Conservation (phyloP, 2,329 filamentous ascomycete genomes). For the Venturia asperata region DNA sequence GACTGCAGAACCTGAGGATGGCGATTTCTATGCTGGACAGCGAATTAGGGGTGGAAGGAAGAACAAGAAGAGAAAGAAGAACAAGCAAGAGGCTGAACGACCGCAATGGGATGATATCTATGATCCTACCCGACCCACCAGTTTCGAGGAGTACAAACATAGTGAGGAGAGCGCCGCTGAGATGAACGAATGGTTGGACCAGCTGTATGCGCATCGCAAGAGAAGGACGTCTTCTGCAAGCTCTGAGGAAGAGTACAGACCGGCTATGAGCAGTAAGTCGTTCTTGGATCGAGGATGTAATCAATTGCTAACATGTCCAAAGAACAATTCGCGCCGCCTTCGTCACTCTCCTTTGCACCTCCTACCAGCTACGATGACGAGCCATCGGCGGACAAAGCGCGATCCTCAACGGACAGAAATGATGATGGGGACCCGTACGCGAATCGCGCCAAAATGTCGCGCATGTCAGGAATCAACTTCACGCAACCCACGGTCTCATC, state of each 20-base stretch:
- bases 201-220: slow-evolving; percentile 65
- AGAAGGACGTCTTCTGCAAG: slow-evolving; percentile 26
- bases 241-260: slow-evolving; percentile 17
- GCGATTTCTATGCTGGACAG: slow-evolving; percentile 51
- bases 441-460: slow-evolving; percentile 52
- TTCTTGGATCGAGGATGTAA: neutral
- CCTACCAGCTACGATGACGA: slow-evolving; percentile 36
- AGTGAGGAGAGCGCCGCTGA: slow-evolving; percentile 79
- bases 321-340: slow-evolving; percentile 47
- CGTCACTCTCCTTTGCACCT: slow-evolving; percentile 44
- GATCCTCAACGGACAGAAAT: slow-evolving; percentile 48
- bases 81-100: slow-evolving; percentile 45
- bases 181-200: slow-evolving; percentile 75
- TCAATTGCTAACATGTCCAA: slow-evolving; percentile 15
- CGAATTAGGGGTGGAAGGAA: slow-evolving; percentile 63
- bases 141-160: slow-evolving; percentile 73
- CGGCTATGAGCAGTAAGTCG: slow-evolving; percentile 21
- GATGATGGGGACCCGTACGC: slow-evolving; percentile 61
- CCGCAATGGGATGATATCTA: slow-evolving; percentile 90
- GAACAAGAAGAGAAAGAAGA: slow-evolving; percentile 61
- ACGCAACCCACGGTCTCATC: slow-evolving; percentile 16
- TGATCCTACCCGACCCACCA: slow-evolving; percentile 74
- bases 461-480: slow-evolving; percentile 22
- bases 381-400: slow-evolving; percentile 37
- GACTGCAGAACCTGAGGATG: slow-evolving; percentile 75